Percentiles rank a stretch among this genome's conserved stretches.
Conservation (phyloP, 2,329 filamentous ascomycete genomes). For the Ophiostoma pallidulum region DNA sequence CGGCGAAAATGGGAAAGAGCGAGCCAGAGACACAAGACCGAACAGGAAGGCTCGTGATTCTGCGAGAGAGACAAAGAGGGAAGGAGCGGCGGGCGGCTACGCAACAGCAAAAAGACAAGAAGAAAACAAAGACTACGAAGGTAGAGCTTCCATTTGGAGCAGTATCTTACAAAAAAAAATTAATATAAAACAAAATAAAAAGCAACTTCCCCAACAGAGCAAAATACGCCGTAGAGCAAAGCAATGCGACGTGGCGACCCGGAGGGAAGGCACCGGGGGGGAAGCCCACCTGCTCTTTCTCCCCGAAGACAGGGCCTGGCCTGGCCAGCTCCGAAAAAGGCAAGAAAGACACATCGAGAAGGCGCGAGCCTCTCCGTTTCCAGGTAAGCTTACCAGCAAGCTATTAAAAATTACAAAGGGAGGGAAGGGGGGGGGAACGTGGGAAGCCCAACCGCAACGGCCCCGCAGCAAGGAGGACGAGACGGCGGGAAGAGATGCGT, state of each 20-base stretch:
- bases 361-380: neutral
- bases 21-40: no score
- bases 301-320: neutral
- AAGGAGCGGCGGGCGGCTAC: neutral
- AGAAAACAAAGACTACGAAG: neutral
- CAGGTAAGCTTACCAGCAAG: neutral
- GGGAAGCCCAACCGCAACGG: no score
- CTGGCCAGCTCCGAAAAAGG: conserved; percentile 3
- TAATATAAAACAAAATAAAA: no score
- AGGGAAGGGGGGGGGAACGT: no score
- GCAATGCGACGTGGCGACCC: neutral
- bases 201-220: no score
- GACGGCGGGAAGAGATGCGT: no score
- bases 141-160: neutral
- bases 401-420: no score
- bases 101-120: neutral
- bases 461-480: no score
- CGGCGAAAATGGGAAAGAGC: conserved; percentile 1
- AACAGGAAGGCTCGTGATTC: conserved; percentile 4
- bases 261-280: neutral
- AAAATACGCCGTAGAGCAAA: neutral
- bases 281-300: neutral
- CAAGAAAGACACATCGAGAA: neutral
- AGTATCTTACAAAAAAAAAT: neutral
- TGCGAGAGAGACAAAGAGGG: conserved; percentile 1